Evolutionary conservation across 495 filamentous ascomycete species (phyloP), one percentile per base, ranked within the genome.

Genomic region (Sabuloglossum arenarium): DNA sequence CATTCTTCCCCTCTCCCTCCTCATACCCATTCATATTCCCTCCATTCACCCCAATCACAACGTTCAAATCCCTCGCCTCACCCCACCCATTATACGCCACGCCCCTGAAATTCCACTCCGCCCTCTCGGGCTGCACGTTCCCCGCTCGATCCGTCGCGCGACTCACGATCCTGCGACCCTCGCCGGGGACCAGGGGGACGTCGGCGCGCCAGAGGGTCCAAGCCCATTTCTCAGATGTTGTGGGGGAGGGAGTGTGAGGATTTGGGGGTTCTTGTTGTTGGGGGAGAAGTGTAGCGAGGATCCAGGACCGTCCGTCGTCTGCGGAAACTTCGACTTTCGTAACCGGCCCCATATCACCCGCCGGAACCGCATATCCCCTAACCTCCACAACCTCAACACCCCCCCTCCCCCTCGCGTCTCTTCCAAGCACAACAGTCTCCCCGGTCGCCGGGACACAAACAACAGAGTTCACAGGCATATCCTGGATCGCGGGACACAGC

Each of bases 41-140:
- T 21, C 14, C 16, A 3, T 16, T 8, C 34, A 4, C 39, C 24
- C 1, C n/a, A 5, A 50, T 52, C 53, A 51, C 39, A 43, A 75
- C 60, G 9, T 60, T 66, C 56, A 80, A 54, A 31, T 71, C 67
- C 43, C 66, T 69, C 23, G 67, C 66, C 60, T 79, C 72, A 0
- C 78, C 79, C 66, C 75, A 81, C 14, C 75, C 79, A 64, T 76
- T 75, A 65, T 80, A 82, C 47, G 68, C 75, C 8, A 81, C 75
- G 3, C 79, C 79, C 46, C 79, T 68, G 21, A 66, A 34, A 46
- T 66, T 67, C 65, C 65, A 67, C n/a, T 45, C 47, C 12, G 60
- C 56, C 12, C 46, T 58, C 47, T 58, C 45, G 0, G 63, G 58
- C 43, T 68, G 64, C 14, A 61, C 61, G 39, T 65, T 66, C 23